A percentile compares a stretch with the other conserved stretches of the same genome.
phyloP scores from a whole-genome alignment of 179 eudicot species.

The Nepenthes alata region DNA sequence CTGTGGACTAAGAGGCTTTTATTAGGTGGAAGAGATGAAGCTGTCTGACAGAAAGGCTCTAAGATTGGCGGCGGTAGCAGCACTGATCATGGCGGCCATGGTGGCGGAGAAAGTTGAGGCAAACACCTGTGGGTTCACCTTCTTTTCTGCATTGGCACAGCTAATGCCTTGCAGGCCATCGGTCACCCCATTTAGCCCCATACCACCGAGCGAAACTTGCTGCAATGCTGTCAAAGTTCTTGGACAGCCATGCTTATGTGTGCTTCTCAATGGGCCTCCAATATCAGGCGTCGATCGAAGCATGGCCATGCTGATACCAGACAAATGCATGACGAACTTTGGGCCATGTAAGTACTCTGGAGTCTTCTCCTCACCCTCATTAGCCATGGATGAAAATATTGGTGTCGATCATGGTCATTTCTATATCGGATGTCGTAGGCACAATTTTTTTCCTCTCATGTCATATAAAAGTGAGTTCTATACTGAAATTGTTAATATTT shows the following conservation, averaged over 20 bases:
- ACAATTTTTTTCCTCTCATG: too few relatives aligned
- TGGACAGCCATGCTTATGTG: slow-evolving; percentile 87
- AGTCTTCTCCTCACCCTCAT: too few relatives aligned
- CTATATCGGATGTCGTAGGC: too few relatives aligned
- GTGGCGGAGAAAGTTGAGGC: slow-evolving; percentile 32
- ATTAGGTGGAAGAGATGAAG: slow-evolving; percentile 24
- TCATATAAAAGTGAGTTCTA: too few relatives aligned
- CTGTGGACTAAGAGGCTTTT: neutral
- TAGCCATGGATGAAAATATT: too few relatives aligned
- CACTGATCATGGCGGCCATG: slow-evolving; percentile 20
- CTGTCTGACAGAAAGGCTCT: slow-evolving; percentile 9
- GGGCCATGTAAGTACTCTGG: slow-evolving; percentile 46
- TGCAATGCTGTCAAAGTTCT: slow-evolving; percentile 57
- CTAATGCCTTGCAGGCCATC: slow-evolving; percentile 80
- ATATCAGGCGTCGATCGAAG: slow-evolving; percentile 77
- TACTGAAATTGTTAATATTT: too few relatives aligned
- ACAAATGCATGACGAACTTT: slow-evolving; percentile 62
- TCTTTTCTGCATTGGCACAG: slow-evolving; percentile 77
- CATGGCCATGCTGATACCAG: slow-evolving; percentile 88
- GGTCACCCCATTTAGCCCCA: slow-evolving; percentile 62
- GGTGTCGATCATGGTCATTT: too few relatives aligned
- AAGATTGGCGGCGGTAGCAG: slow-evolving; percentile 14
- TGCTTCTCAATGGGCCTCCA: slow-evolving; percentile 88
- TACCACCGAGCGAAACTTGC: slow-evolving; percentile 69
- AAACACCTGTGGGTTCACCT: slow-evolving; percentile 51